Conservation (phyloP, 495 filamentous ascomycete species). For the Staphylotrichum longicolle region DNA sequence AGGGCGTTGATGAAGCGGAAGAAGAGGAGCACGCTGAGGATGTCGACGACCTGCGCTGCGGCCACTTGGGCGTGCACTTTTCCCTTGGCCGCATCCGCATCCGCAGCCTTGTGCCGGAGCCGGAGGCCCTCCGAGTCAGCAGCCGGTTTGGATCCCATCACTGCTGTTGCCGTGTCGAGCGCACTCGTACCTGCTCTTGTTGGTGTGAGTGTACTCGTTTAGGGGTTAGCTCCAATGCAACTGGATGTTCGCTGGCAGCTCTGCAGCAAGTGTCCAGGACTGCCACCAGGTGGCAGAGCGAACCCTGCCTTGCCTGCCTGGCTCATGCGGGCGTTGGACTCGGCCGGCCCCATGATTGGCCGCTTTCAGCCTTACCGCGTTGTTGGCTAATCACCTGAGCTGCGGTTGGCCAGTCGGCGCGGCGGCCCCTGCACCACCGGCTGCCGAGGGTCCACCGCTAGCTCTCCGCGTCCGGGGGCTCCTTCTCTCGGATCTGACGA, state of each 20-base stretch:
- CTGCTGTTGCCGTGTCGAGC: neutral
- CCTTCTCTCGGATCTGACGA: neutral
- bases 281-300: conserved; percentile 4
- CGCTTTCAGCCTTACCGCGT: conserved; percentile 1
- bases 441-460: conserved; percentile 6
- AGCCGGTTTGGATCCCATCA: conserved; percentile 7
- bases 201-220: too few species aligned
- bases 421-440: conserved; percentile 12
- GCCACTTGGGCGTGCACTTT: conserved; percentile 32
- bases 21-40: conserved; percentile 64
- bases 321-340: too few species aligned
- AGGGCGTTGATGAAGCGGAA: conserved; percentile 86
- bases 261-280: neutral
- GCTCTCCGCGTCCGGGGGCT: conserved; percentile 6
- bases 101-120: neutral
- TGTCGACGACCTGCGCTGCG: conserved; percentile 39
- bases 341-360: conserved; percentile 1
- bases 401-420: conserved; percentile 17
- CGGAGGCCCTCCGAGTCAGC: conserved; percentile 2
- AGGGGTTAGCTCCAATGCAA: neutral
- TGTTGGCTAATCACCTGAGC: conserved; percentile 19
- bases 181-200: too few species aligned
- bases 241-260: neutral
- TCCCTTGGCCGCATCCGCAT: neutral
- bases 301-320: neutral